Percentiles rank a stretch among this genome's conserved stretches.
These are phyloP conservation scores for Raphanus sativus DNA, from an alignment of 345 rosid genomes.

Conservation along the genomic window DNA sequence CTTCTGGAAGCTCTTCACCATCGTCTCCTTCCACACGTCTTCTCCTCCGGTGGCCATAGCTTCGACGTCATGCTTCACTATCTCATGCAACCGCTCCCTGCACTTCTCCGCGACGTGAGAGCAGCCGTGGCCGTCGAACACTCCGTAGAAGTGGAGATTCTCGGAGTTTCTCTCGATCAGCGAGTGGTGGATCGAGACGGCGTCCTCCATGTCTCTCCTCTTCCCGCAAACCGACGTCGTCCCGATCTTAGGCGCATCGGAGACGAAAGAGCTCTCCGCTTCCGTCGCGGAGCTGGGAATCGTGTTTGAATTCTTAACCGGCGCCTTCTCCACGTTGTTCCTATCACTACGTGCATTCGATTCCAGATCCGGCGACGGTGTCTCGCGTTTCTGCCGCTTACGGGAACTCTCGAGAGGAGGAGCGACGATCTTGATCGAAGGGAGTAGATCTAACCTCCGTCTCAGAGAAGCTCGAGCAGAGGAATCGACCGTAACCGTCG, in stretches of 20 bases:
- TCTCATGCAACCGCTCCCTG: slow-evolving; percentile 39
- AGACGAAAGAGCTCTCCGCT: slow-evolving; percentile 3
- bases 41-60: slow-evolving; percentile 17
- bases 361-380: slow-evolving; percentile 18
- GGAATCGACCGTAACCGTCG: slow-evolving; percentile 51
- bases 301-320: slow-evolving; percentile 7
- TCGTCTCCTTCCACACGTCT: slow-evolving; percentile 54
- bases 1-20: slow-evolving; percentile 53
- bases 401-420: slow-evolving; percentile 43
- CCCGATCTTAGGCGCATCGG: slow-evolving; percentile 56
- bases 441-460: slow-evolving; percentile 58
- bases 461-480: slow-evolving; percentile 52
- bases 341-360: not conserved
- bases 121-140: slow-evolving; percentile 98
- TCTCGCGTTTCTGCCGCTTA: slow-evolving; percentile 51
- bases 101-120: slow-evolving; percentile 68
- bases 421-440: slow-evolving; percentile 50
- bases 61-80: slow-evolving; percentile 34
- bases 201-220: slow-evolving; percentile 95
- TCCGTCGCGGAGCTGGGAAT: not conserved
- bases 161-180: slow-evolving; percentile 30
- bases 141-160: slow-evolving; percentile 62
- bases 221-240: slow-evolving; percentile 91
- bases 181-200: slow-evolving; percentile 62
- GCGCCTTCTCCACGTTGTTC: slow-evolving; percentile 3